Conservation (phyloP, 2,329 filamentous ascomycete genomes). For the Macrophomina phaseolina region DNA sequence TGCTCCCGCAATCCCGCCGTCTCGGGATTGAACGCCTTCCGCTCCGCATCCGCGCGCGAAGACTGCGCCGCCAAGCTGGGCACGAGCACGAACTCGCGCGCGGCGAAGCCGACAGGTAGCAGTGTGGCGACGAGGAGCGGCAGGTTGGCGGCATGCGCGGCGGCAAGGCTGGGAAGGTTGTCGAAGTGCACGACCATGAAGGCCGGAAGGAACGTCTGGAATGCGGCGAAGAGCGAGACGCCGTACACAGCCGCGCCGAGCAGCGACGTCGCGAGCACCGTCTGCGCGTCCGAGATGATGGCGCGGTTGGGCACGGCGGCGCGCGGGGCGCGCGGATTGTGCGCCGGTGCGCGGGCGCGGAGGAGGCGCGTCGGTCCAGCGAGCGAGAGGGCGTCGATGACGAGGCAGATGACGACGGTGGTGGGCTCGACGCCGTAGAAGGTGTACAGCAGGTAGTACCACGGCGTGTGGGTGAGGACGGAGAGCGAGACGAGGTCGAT, state of each 20-base stretch:
- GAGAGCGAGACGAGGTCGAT: conserved; percentile 52
- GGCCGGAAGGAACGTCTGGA: conserved; percentile 71
- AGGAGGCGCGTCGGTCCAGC: conserved; percentile 77
- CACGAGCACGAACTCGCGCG: conserved; percentile 78
- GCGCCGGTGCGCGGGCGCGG: conserved; percentile 69
- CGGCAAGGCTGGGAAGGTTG: conserved; percentile 70
- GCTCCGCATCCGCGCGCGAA: conserved; percentile 53
- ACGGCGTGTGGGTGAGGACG: conserved; percentile 75
- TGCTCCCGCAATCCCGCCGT: conserved; percentile 72
- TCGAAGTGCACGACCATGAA: conserved; percentile 78
- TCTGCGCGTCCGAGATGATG: conserved; percentile 46
- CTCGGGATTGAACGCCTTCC: conserved; percentile 66
- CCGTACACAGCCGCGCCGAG: conserved; percentile 77
- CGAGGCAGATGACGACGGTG: conserved; percentile 66
- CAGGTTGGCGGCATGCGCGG: conserved; percentile 68
- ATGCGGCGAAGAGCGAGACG: conserved; percentile 71
- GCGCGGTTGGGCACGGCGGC: conserved; percentile 47
- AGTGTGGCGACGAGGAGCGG: conserved; percentile 57
- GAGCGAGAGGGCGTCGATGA: conserved; percentile 71
- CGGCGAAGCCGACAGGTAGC: conserved; percentile 73
- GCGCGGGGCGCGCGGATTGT: conserved; percentile 58
- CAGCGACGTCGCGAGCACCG: conserved; percentile 64
- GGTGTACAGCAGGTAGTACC: conserved; percentile 73
- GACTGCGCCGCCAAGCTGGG: conserved; percentile 65
- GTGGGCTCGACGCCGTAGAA: conserved; percentile 75